phyloP scores from a whole-genome alignment of 2,329 filamentous ascomycete species.

The Colletotrichum nymphaeae region DNA sequence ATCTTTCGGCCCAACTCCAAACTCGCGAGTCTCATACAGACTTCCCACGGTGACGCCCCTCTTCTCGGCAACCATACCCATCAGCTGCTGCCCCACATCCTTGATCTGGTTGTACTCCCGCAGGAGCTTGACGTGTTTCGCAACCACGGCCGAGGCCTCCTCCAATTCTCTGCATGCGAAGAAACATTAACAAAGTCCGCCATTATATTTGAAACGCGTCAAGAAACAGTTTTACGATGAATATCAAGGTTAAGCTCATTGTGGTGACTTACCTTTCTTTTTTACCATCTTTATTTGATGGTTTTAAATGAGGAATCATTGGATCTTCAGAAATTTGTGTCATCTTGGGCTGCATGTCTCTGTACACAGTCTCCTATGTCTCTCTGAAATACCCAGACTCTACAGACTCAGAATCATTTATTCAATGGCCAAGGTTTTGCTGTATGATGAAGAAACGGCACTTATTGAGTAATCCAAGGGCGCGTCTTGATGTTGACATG shows the following conservation, averaged over 20 bases:
- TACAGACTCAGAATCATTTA: not conserved
- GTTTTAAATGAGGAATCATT: fast-evolving
- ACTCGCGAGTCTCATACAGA: constrained; percentile 45
- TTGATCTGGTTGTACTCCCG: constrained; percentile 52
- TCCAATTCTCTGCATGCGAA: not conserved
- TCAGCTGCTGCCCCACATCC: constrained; percentile 51
- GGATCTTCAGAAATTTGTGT: fast-evolving
- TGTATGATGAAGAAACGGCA: not conserved
- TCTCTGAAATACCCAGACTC: not conserved
- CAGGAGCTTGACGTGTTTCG: constrained; percentile 37
- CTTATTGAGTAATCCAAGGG: not conserved
- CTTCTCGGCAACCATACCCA: constrained; percentile 51
- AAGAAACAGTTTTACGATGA: fast-evolving
- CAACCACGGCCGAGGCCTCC: constrained; percentile 19
- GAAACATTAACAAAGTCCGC: not conserved
- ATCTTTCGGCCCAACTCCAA: constrained; percentile 44
- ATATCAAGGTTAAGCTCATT: fast-evolving
- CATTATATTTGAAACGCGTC: fast-evolving
- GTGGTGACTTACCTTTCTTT: not conserved
- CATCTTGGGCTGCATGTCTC: too few relatives aligned
- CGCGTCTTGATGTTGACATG: not conserved
- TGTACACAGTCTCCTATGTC: not conserved
- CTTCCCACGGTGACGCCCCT: constrained; percentile 44
- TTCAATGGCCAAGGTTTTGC: fast-evolving
- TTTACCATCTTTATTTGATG: fast-evolving